Evolutionary conservation across 495 filamentous ascomycete genomes (phyloP), one percentile per base, ranked within the genome.

Genomic region (Pseudotulostoma volvatum): DNA sequence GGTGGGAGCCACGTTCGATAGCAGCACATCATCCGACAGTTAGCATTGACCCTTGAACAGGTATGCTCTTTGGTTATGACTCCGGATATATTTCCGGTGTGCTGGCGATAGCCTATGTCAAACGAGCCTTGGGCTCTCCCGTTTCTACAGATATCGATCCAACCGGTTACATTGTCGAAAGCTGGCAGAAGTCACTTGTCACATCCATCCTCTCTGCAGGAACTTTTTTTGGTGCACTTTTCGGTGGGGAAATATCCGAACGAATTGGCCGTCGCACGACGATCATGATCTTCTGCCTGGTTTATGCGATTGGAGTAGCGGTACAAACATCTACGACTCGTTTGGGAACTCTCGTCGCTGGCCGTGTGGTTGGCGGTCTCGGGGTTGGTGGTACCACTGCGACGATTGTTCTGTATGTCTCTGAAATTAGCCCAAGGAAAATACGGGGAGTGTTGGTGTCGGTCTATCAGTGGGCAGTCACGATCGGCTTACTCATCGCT

Each of bases 251-350:
- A 35, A 61, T 71, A 40, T 73, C 67, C 35, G 67, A 76, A 45
- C 69, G 55, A 20, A 50, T 78, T 9, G 78, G 77, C 16, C 68
- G 77, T 20, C 64, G 68, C 32, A 64, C 66, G 45, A 69, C 67
- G 3, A 59, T 83, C 3, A 60, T 69, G 43, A 47, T 75, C 37
- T 76, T 74, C 37, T 45, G 57, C 14, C 18, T 59, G 18, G 43
- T 80, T 36, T 81, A 82, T 55, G 57, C 77, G 39, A 47, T 84
- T 23, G 79, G 77, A 18, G 73, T 76, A 17, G 73, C 70, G 31
- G 46, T 81, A 9, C 79, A 77, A 55, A 57, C 75, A 16, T 45
- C 63, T 52, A 59, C 63, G 3, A 54, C 55, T 17, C 53, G 54
- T 20, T 31, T 37, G 7, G 53, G 62, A 31, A 53, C 53, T 0